A percentile compares a stretch with the other conserved stretches of the same genome.
Conservation (phyloP, 768 basidiomycete genomes). For the Serendipita sp. region DNA sequence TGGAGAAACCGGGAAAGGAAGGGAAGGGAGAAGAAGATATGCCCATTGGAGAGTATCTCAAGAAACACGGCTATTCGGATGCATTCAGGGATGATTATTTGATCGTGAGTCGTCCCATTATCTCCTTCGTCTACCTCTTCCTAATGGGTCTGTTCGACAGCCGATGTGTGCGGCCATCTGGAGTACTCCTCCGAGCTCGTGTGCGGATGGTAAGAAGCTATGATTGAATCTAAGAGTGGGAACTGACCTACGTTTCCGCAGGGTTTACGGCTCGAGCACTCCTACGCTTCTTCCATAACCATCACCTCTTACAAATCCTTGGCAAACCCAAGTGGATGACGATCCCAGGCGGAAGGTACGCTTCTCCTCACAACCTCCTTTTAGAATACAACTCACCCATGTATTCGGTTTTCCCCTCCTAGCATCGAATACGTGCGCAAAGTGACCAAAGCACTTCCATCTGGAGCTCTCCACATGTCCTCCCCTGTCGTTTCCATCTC, state of each 20-base stretch:
- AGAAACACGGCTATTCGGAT: slow-evolving; percentile 47
- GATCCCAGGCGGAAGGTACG: slow-evolving; percentile 52
- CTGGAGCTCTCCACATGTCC: slow-evolving; percentile 38
- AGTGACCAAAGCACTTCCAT: slow-evolving; percentile 39
- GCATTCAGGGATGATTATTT: slow-evolving; percentile 60
- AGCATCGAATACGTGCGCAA: slow-evolving; percentile 52
- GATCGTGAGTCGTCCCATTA: slow-evolving; percentile 31
- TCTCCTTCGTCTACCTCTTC: not conserved
- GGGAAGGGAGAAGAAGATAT: slow-evolving; percentile 18
- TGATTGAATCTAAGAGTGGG: too few species aligned
- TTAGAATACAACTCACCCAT: not conserved
- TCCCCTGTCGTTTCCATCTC: slow-evolving; percentile 36
- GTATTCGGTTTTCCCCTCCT: not conserved
- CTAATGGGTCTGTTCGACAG: slow-evolving; percentile 19
- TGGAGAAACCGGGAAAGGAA: slow-evolving; percentile 7
- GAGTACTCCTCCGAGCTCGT: slow-evolving; percentile 59
- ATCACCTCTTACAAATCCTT: slow-evolving; percentile 53
- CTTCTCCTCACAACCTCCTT: not conserved
- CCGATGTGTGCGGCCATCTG: slow-evolving; percentile 72
- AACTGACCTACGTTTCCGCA: not conserved
- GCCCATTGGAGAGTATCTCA: slow-evolving; percentile 39
- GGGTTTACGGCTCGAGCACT: not conserved
- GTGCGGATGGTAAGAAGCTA: slow-evolving; percentile 25
- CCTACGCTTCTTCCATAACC: slow-evolving; percentile 55
- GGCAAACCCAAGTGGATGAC: slow-evolving; percentile 62